Conservation (phyloP, 805 yeast species). For the Saccharomycopsis sp. region DNA sequence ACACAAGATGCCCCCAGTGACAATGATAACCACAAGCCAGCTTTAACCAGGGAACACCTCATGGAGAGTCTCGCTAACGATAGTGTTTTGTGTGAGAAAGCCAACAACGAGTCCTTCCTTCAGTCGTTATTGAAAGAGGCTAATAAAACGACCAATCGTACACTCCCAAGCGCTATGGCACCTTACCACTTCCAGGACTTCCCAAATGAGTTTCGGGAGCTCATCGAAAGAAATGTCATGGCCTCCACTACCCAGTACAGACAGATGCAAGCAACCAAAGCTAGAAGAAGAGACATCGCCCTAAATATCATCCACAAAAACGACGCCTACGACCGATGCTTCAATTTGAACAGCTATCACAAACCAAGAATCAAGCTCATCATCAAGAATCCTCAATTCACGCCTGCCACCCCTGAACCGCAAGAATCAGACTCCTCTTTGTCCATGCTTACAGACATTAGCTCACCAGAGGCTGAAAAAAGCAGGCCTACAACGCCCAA, state of each 20-base stretch:
- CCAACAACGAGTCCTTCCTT: background rate
- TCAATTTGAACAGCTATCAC: conserved; percentile 4
- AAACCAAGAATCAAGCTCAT: conserved; percentile 5
- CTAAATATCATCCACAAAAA: conserved; percentile 12
- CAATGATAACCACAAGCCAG: background rate
- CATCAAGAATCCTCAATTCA: conserved; percentile 3
- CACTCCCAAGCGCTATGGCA: background rate
- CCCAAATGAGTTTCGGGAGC: conserved; percentile 2
- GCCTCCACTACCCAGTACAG: background rate
- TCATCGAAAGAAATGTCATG: background rate
- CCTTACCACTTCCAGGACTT: conserved; percentile 3
- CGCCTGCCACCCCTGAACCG: background rate
- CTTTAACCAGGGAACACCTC: background rate
- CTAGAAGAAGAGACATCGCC: background rate
- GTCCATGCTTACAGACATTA: too few relatives aligned
- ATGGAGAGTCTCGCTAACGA: background rate
- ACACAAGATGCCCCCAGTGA: background rate
- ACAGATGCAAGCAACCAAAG: background rate
- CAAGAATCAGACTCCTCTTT: too few relatives aligned
- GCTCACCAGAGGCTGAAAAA: background rate
- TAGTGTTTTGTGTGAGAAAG: background rate
- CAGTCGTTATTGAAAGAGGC: background rate
- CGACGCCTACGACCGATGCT: conserved; percentile 9
- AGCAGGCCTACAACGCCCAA: conserved; percentile 10
- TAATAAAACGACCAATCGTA: background rate